Conservation (phyloP, 371 early-diverging fungal genomes). For the Mucor piriformis region DNA sequence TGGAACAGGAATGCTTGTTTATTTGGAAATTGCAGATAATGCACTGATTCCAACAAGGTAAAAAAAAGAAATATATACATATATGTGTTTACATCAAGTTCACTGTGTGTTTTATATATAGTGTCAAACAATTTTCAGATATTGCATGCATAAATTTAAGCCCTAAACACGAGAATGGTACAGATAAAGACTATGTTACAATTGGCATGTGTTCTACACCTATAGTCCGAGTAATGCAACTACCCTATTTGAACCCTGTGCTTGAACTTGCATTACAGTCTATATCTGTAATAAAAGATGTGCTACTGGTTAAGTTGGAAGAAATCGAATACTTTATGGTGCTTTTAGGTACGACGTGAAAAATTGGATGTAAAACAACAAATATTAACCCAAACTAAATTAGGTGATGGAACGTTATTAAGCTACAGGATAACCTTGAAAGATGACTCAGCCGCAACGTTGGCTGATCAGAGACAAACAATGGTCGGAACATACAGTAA, state of each 20-base stretch:
- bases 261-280: neutral
- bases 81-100: neutral
- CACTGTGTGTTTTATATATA: neutral
- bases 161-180: constrained; percentile 10
- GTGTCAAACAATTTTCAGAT: constrained; percentile 14
- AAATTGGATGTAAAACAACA: neutral
- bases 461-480: constrained; percentile 7
- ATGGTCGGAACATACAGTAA: constrained; percentile 25
- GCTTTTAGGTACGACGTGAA: constrained; percentile 60
- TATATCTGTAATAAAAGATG: constrained; percentile 10
- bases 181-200: constrained; percentile 11
- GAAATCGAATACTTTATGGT: constrained; percentile 67
- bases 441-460: neutral
- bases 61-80: constrained; percentile 15
- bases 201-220: constrained; percentile 13
- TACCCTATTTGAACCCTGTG: constrained; percentile 7
- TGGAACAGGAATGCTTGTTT: constrained; percentile 55
- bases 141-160: constrained; percentile 16
- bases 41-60: constrained; percentile 52
- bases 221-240: neutral
- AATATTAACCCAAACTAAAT: neutral
- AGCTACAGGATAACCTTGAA: constrained; percentile 50
- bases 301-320: constrained; percentile 68
- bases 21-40: constrained; percentile 55
- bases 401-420: constrained; percentile 80